Base-by-base conservation (phyloP, 163 green algal species). In the Prototheca wickerhamii region DNA sequence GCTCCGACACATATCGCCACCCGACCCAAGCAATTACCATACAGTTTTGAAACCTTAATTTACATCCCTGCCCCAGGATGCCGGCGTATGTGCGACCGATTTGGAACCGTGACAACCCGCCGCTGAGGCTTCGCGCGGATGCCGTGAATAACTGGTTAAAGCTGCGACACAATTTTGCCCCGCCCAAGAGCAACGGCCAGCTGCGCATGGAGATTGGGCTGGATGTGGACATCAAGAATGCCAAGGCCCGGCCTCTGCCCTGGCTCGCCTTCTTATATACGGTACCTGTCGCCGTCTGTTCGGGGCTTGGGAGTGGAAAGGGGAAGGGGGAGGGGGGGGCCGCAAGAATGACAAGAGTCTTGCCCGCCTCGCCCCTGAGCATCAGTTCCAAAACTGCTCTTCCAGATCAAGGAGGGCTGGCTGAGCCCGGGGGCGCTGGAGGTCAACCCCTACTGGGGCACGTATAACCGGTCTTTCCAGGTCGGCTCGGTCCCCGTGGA, bases 81-180 rank as follows among this genome's bases (percentile, higher is more conserved):
- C 37, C 37, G 10, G 15, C 37, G 10, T 15, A 21, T 15, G 37
- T 15, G 10, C 37, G 37, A 10, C 37, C 37, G 37, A 44, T 10
- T 44, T 54, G 46, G 46, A 18, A 54, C 6, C 18, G 46, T 18
- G 5, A 18, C 46, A 3, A 54, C 20, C 12, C 15, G 12, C 46
- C 46, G 15, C n/a, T 54, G 0, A 21, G 23, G 12, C 23, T 54
- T 21, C 12, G 18, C 0, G 46, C 46, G 12, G 46, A 54, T 6
- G 20, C 18, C 20, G 18, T 54, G 18, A 54, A 54, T 18, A 51
- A 68, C 21, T 31, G 51, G 6, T 52, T 69, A 23, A 59, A 60
- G 40, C 31, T 69, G 63, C 54, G 63, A 29, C 54, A 69, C 42
- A 35, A 10, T 6, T 58, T 58, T 21, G n/a, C 51, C 51, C n/a